A percentile compares a stretch with the other conserved stretches of the same genome.
Evolutionary conservation across 345 rosid species (phyloP).

Genomic region (Orychophragmus violaceus): DNA sequence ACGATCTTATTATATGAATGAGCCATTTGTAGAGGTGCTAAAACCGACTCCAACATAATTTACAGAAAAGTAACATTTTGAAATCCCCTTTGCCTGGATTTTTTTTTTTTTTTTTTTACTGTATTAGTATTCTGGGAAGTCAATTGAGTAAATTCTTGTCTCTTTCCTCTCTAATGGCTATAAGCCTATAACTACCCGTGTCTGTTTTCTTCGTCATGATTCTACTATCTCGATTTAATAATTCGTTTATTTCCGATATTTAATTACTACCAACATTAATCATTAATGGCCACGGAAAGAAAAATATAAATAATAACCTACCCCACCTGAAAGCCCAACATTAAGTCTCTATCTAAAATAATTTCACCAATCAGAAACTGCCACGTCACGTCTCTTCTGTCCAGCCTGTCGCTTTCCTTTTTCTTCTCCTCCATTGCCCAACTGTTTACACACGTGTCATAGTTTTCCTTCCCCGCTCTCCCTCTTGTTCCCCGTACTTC

Average conservation of each 20-base stretch:
- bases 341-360: neutral
- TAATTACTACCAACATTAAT: slow-evolving; percentile 5
- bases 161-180: neutral
- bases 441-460: slow-evolving; percentile 36
- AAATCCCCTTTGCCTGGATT: too few species aligned
- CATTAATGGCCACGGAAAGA: neutral
- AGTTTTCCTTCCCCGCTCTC: neutral
- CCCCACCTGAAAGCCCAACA: slow-evolving; percentile 22
- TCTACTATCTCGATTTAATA: slow-evolving; percentile 13
- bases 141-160: slow-evolving; percentile 3
- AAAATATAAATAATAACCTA: neutral
- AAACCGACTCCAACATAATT: too few species aligned
- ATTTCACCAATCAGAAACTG: neutral
- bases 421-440: slow-evolving; percentile 8
- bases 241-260: neutral
- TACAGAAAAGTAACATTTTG: too few species aligned
- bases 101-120: too few species aligned
- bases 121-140: neutral
- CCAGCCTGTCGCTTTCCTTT: slow-evolving; percentile 29
- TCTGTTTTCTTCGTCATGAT: neutral
- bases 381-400: slow-evolving; percentile 21
- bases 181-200: neutral
- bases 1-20: too few species aligned
- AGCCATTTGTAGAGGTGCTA: too few species aligned
- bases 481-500: slow-evolving; percentile 14